phyloP scores from a whole-genome alignment of 2,329 filamentous ascomycete genomes.

The Sarocladium strictum region DNA sequence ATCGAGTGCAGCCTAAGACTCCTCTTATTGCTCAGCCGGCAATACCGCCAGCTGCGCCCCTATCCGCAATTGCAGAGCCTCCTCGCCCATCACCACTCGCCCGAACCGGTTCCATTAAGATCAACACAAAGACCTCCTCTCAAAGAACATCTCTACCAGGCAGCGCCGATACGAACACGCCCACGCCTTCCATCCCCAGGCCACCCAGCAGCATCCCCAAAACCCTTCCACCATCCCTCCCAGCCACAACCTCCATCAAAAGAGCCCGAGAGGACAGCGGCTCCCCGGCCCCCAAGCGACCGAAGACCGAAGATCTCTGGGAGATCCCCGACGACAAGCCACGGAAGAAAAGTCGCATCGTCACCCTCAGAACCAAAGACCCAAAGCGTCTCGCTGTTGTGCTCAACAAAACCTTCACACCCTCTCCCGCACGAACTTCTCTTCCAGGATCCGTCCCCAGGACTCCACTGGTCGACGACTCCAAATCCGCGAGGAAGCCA shows the following conservation, averaged over 20 bases:
- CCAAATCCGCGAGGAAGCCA: background rate
- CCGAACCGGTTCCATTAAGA: conserved; percentile 33
- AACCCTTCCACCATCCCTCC: conserved; percentile 7
- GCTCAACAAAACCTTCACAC: conserved; percentile 22
- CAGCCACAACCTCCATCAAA: conserved; percentile 20
- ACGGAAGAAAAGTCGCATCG: conserved; percentile 27
- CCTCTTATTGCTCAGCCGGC: conserved; percentile 16
- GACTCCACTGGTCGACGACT: background rate
- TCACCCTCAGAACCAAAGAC: conserved; percentile 30
- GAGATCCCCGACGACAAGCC: conserved; percentile 15
- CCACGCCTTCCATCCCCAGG: conserved; percentile 11
- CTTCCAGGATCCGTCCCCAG: conserved; percentile 21
- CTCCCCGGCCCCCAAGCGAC: conserved; percentile 30
- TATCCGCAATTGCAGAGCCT: conserved; percentile 14
- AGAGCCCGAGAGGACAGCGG: conserved; percentile 27
- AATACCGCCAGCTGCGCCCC: conserved; percentile 14
- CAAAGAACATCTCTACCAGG: background rate
- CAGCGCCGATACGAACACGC: background rate
- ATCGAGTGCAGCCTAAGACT: conserved; percentile 28
- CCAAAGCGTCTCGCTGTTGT: conserved; percentile 28
- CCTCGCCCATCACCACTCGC: conserved; percentile 19
- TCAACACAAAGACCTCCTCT: conserved; percentile 25
- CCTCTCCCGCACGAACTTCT: conserved; percentile 22
- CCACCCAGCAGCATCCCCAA: background rate
- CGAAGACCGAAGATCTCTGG: conserved; percentile 26